These are phyloP conservation scores for Flueggea neowawraea DNA, from an alignment of 441 rosid species.

Conservation along the genomic window DNA sequence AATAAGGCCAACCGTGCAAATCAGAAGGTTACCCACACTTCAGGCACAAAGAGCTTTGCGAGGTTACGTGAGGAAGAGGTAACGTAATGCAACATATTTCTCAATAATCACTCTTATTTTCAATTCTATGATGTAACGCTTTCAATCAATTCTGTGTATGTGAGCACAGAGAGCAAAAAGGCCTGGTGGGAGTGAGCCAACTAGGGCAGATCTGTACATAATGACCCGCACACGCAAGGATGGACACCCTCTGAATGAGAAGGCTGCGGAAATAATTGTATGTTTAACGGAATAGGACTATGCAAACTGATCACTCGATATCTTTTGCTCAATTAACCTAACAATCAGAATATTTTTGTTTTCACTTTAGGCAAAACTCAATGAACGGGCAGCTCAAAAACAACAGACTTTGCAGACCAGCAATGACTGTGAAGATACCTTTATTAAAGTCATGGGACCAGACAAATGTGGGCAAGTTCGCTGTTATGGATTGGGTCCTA, in stretches of 20 bases:
- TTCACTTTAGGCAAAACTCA: conserved; percentile 26
- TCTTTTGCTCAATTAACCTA: not conserved
- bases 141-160: not conserved
- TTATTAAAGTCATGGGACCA: conserved; percentile 31
- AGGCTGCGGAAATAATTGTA: conserved; percentile 33
- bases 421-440: conserved; percentile 26
- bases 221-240: conserved; percentile 41
- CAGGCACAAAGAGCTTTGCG: conserved; percentile 42
- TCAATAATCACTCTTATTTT: conserved; percentile 3
- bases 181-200: conserved; percentile 35
- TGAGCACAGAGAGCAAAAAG: conserved; percentile 27
- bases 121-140: conserved; percentile 5
- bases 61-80: conserved; percentile 46
- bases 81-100: not conserved
- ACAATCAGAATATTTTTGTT: not conserved
- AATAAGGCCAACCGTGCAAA: conserved; percentile 36
- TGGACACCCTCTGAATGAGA: conserved; percentile 34
- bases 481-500: conserved; percentile 24
- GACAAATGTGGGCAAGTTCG: conserved; percentile 15
- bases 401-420: conserved; percentile 16
- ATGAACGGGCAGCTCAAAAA: conserved; percentile 18
- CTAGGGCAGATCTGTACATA: conserved; percentile 36
- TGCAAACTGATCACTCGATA: not conserved
- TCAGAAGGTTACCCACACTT: conserved; percentile 19
- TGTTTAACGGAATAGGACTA: conserved; percentile 8